A percentile compares a stretch with the other conserved stretches of the same genome.
Conservation (phyloP, 768 basidiomycete genomes). For the Pilatotrama ljubarskyi region DNA sequence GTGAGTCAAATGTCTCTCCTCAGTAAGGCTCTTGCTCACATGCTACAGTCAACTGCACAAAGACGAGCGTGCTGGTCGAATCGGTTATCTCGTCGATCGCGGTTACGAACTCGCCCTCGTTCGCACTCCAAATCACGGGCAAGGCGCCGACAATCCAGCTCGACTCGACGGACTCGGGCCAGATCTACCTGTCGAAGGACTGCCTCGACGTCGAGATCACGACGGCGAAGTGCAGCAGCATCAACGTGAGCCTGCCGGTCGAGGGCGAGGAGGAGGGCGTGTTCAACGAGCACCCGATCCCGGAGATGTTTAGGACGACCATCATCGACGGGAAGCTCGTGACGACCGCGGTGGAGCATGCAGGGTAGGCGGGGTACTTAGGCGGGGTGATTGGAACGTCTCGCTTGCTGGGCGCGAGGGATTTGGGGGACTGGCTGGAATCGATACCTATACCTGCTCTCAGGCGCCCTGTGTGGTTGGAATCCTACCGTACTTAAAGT, state of each 20-base stretch:
- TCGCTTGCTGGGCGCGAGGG: conserved; percentile 1
- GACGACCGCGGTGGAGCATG: conserved; percentile 88
- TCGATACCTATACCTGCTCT: conserved; percentile 8
- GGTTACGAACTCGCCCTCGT: conserved; percentile 90
- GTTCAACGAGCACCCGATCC: conserved; percentile 86
- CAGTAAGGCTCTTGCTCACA: not conserved
- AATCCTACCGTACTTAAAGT: not conserved
- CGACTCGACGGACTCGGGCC: conserved; percentile 93
- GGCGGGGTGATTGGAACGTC: not conserved
- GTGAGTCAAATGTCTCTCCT: conserved; percentile 44
- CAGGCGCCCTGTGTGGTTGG: not conserved
- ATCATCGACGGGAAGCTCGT: conserved; percentile 81
- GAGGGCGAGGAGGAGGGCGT: conserved; percentile 90
- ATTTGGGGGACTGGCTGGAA: not conserved
- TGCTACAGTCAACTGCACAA: conserved; percentile 76
- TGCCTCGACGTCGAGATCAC: conserved; percentile 84
- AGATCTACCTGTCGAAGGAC: conserved; percentile 87
- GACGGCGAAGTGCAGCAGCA: conserved; percentile 89
- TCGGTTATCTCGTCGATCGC: conserved; percentile 91
- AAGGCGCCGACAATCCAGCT: conserved; percentile 89
- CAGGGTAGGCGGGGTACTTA: conserved; percentile 44
- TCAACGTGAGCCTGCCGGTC: conserved; percentile 88
- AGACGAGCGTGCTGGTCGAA: conserved; percentile 85
- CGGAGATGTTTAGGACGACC: conserved; percentile 93
- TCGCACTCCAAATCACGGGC: conserved; percentile 90